A percentile compares a stretch with the other conserved stretches of the same genome.
Conservation (phyloP, 2,329 filamentous ascomycete species). For the Sporothrix variecibatus region DNA sequence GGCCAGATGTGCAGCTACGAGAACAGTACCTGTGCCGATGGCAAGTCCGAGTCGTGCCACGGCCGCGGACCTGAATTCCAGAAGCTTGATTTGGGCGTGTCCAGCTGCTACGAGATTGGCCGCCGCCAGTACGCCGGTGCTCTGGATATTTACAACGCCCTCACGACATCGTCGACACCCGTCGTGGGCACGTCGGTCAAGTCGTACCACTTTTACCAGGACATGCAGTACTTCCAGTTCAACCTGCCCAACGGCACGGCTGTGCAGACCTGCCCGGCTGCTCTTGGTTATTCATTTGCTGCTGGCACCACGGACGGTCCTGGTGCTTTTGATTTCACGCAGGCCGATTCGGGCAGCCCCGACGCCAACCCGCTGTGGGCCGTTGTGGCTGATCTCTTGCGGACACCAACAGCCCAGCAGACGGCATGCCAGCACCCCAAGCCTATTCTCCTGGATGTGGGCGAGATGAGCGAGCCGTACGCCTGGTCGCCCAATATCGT, state of each 20-base stretch:
- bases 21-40: constrained; percentile 79
- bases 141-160: constrained; percentile 49
- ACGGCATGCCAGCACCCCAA: constrained; percentile 76
- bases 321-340: constrained; percentile 88
- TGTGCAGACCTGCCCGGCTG: constrained; percentile 79
- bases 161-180: constrained; percentile 50
- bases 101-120: constrained; percentile 76
- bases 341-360: constrained; percentile 71
- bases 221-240: constrained; percentile 78
- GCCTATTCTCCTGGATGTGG: constrained; percentile 82
- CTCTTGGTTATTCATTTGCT: constrained; percentile 88
- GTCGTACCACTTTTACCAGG: constrained; percentile 81
- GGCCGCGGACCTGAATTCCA: constrained; percentile 71
- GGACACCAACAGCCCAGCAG: constrained; percentile 68
- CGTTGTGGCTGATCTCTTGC: constrained; percentile 69
- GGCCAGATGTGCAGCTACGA: constrained; percentile 70
- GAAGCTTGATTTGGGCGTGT: constrained; percentile 68
- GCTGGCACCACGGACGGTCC: constrained; percentile 91
- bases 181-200: constrained; percentile 68
- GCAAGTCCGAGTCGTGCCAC: constrained; percentile 70
- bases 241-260: constrained; percentile 67
- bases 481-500: constrained; percentile 87
- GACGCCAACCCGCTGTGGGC: constrained; percentile 76
- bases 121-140: constrained; percentile 68
- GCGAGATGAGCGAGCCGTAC: constrained; percentile 73